phyloP scores from a whole-genome alignment of 306 rosid species.

The Medicago truncatula region MtrunA17r5.0-ANR NC_053045.1:36850501-36851000 shows the following conservation, averaged over 20 bases:
- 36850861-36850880: constrained; percentile 10
- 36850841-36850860: not conserved
- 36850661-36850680: constrained; percentile 63
- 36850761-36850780: constrained; percentile 33
- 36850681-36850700: constrained; percentile 55
- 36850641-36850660: constrained; percentile 47
- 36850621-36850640: constrained; percentile 54
- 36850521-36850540: constrained; percentile 94
- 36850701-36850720: constrained; percentile 57
- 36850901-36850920: not conserved
- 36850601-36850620: constrained; percentile 53
- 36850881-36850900: constrained; percentile 21
- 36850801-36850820: constrained; percentile 14
- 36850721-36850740: constrained; percentile 39
- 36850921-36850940: not conserved
- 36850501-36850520: constrained; percentile 99
- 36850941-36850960: not conserved
- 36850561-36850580: constrained; percentile 36
- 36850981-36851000: not conserved
- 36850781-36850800: constrained; percentile 20
- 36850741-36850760: constrained; percentile 28
- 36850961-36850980: not conserved
- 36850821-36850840: not conserved
- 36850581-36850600: constrained; percentile 52
- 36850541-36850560: constrained; percentile 82